These are phyloP conservation scores for Bryoglossum gracile DNA, from an alignment of 495 filamentous ascomycete species.

Conservation along the genomic window DNA sequence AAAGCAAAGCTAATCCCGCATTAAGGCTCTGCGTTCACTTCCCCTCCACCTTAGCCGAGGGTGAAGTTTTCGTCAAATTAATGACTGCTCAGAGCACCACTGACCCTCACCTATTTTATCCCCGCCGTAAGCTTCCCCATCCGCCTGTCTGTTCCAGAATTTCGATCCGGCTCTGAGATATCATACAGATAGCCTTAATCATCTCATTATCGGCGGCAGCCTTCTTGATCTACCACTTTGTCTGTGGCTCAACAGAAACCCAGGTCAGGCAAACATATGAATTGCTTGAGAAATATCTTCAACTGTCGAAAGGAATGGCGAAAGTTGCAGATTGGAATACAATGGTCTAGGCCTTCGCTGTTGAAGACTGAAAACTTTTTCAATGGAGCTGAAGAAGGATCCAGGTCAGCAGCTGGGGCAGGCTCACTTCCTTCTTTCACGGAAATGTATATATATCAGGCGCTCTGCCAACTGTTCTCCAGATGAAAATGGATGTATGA, in stretches of 20 bases:
- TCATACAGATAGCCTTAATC: slow-evolving; percentile 17
- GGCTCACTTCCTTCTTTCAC: no score
- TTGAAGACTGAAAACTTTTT: slow-evolving; percentile 13
- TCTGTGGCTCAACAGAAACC: slow-evolving; percentile 18
- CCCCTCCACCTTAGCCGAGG: slow-evolving; percentile 2
- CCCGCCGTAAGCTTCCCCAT: slow-evolving; percentile 14
- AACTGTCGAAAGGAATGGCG: slow-evolving; percentile 5
- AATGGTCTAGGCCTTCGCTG: slow-evolving; percentile 6
- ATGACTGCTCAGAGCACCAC: not conserved
- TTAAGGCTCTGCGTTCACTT: slow-evolving; percentile 18
- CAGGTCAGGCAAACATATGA: slow-evolving; percentile 18
- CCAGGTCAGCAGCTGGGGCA: no score
- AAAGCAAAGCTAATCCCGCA: slow-evolving; percentile 12
- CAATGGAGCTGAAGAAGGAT: slow-evolving; percentile 8
- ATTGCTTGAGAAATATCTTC: slow-evolving; percentile 19
- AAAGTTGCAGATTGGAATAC: slow-evolving; percentile 11
- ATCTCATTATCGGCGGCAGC: slow-evolving; percentile 20
- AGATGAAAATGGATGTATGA: no score
- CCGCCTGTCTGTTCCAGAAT: not conserved
- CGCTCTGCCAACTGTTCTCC: no score
- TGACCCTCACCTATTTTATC: slow-evolving; percentile 18
- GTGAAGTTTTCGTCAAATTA: slow-evolving; percentile 16
- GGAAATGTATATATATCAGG: no score
- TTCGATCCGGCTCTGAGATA: not conserved
- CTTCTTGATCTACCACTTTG: slow-evolving; percentile 26